Conservation (phyloP, 139 green algal species). For the Haematococcus sp. region DNA sequence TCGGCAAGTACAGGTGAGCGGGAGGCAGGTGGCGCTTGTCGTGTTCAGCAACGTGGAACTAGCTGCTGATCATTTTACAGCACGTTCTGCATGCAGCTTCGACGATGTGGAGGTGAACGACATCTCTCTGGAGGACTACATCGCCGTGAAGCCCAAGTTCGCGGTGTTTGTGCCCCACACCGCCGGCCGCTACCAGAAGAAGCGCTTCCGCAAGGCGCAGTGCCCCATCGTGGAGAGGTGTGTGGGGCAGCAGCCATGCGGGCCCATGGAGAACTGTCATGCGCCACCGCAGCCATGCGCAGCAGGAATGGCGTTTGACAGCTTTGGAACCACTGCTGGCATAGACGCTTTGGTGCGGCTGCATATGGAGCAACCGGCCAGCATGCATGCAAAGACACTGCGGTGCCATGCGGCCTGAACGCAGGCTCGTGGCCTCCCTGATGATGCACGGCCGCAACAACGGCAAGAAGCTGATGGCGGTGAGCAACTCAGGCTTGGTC, state of each 20-base stretch:
- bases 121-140: conserved; percentile 99
- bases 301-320: background rate
- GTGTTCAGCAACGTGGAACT: background rate
- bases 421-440: conserved; percentile 87
- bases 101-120: conserved; percentile 97
- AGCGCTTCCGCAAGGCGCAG: conserved; percentile 98
- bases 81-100: conserved; percentile 66
- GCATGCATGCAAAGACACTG: background rate
- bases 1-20: conserved; percentile 78
- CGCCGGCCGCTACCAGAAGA: conserved; percentile 96
- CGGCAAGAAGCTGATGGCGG: conserved; percentile 99
- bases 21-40: too few species aligned
- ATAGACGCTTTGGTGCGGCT: background rate
- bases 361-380: background rate
- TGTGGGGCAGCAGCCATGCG: conserved; percentile 11
- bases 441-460: conserved; percentile 99
- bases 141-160: conserved; percentile 95
- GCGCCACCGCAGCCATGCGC: background rate
- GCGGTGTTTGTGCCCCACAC: conserved; percentile 96
- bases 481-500: conserved; percentile 28
- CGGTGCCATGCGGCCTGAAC: background rate
- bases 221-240: conserved; percentile 98
- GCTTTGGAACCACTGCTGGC: background rate
- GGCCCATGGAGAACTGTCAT: background rate
- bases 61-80: background rate